phyloP scores from a whole-genome alignment of 805 yeast species.

The Lipomyces sp. region DNA sequence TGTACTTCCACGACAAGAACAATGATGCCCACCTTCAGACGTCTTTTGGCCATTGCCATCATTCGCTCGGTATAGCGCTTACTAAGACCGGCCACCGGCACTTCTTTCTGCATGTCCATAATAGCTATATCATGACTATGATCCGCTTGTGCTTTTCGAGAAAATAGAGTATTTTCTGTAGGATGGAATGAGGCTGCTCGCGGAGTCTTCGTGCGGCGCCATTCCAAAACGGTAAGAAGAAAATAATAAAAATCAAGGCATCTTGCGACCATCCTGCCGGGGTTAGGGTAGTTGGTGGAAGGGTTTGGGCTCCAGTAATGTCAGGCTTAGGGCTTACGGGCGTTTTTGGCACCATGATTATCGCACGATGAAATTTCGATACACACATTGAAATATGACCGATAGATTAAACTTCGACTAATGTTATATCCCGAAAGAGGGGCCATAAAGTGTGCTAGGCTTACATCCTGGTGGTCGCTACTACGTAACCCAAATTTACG shows the following conservation, averaged over 20 bases:
- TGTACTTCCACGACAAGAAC: background rate
- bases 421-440: too few relatives aligned
- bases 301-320: too few relatives aligned
- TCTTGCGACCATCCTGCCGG: too few relatives aligned
- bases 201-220: background rate
- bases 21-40: constrained; percentile 24
- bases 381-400: too few relatives aligned
- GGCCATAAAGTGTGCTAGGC: too few relatives aligned
- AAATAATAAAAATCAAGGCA: background rate
- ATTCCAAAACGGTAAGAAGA: background rate
- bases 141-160: background rate
- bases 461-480: too few relatives aligned
- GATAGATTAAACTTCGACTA: too few relatives aligned
- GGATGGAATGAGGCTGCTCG: background rate
- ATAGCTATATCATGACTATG: background rate
- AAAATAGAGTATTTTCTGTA: background rate
- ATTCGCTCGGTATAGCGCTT: constrained; percentile 21
- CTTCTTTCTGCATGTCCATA: background rate
- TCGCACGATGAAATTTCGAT: too few relatives aligned
- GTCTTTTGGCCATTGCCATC: constrained; percentile 26
- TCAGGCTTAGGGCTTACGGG: too few relatives aligned
- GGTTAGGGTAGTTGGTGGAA: too few relatives aligned
- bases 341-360: too few relatives aligned
- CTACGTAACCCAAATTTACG: too few relatives aligned
- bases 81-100: background rate